Evolutionary conservation across 2,329 filamentous ascomycete species (phyloP).

Genomic region (Aspergillus sp.): DNA sequence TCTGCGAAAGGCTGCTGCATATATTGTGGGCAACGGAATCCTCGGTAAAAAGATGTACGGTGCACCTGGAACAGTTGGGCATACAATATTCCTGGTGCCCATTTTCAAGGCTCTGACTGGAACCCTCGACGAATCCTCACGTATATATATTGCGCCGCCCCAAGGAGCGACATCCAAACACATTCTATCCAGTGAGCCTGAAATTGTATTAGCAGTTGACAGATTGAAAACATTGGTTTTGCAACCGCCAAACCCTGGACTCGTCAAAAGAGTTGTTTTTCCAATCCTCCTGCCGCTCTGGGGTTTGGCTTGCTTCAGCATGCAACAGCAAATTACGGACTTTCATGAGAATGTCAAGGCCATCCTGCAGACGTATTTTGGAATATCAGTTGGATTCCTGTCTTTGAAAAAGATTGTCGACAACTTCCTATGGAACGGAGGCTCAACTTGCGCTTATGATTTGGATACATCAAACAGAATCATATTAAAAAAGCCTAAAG

Average conservation of each 20-base stretch:
- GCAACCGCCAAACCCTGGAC: constrained; percentile 44
- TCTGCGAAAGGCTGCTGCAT: constrained; percentile 42
- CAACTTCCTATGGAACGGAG: constrained; percentile 42
- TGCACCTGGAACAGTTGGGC: constrained; percentile 40
- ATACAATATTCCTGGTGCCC: constrained; percentile 43
- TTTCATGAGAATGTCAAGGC: constrained; percentile 31
- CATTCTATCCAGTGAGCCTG: constrained; percentile 26
- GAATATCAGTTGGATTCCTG: constrained; percentile 36
- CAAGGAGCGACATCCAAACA: constrained; percentile 1
- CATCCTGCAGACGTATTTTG: constrained; percentile 42
- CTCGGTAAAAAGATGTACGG: constrained; percentile 41
- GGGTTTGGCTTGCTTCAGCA: constrained; percentile 40
- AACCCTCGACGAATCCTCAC: constrained; percentile 25
- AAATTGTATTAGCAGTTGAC: constrained; percentile 33
- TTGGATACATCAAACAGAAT: constrained; percentile 24
- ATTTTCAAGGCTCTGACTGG: constrained; percentile 39
- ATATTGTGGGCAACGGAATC: constrained; percentile 45
- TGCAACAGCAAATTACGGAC: constrained; percentile 25
- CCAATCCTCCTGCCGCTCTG: constrained; percentile 44
- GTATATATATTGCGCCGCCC: constrained; percentile 26
- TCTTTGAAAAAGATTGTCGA: constrained; percentile 41
- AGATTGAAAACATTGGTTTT: constrained; percentile 38
- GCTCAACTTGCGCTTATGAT: constrained; percentile 37
- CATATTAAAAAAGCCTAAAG: constrained; percentile 27
- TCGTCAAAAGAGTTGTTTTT: constrained; percentile 42